phyloP scores from a whole-genome alignment of 2,329 filamentous ascomycete genomes.

The Fusarium pseudonygamai region DNA sequence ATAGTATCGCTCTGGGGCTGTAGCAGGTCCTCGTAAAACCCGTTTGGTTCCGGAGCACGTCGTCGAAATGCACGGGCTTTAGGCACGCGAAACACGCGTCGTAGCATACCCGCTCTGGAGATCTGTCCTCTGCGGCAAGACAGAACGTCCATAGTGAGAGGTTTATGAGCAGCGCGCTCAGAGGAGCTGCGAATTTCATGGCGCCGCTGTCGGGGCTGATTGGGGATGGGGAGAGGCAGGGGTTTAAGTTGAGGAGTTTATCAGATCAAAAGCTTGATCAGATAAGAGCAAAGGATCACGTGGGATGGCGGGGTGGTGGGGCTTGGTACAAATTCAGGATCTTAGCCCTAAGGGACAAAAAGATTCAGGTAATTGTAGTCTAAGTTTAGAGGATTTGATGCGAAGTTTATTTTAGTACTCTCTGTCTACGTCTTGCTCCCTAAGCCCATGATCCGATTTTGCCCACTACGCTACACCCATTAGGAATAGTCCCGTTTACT shows the following conservation, averaged over 20 bases:
- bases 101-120: slow-evolving; percentile 43
- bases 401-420: too few species aligned
- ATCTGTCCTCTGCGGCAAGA: background rate
- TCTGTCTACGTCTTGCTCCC: too few species aligned
- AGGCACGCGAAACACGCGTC: slow-evolving; percentile 47
- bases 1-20: slow-evolving; percentile 43
- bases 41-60: slow-evolving; percentile 36
- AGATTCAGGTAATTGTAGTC: too few species aligned
- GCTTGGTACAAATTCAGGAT: too few species aligned
- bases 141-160: background rate
- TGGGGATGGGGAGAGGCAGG: background rate
- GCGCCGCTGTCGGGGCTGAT: slow-evolving; percentile 5
- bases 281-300: slow-evolving; percentile 35
- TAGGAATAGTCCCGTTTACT: background rate
- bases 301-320: background rate
- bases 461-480: background rate
- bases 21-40: slow-evolving; percentile 41
- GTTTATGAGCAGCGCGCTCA: background rate
- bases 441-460: background rate
- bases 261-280: slow-evolving; percentile 39
- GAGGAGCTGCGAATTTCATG: slow-evolving; percentile 27
- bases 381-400: accelerated
- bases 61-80: slow-evolving; percentile 44
- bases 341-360: too few species aligned
- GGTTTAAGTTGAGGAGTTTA: slow-evolving; percentile 16